A percentile compares a stretch with the other conserved stretches of the same genome.
Evolutionary conservation across 352 stramenopile genomes (phyloP).

Genomic region (Thalassiosira ordinaria): DNA sequence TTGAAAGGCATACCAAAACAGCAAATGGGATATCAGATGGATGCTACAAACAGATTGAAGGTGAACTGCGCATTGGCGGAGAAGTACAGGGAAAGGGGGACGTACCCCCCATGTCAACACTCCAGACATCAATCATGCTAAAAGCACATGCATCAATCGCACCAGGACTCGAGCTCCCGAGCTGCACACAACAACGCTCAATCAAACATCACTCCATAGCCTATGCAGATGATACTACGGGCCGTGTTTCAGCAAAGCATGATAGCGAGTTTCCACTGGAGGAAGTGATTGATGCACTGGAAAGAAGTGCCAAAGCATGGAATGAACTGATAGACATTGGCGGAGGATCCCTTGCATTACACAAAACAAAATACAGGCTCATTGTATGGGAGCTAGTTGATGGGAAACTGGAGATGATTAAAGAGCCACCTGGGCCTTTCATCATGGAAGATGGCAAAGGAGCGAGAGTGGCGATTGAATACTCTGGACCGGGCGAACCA

Average conservation of each 20-base stretch:
- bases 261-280: neutral
- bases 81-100: neutral
- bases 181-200: neutral
- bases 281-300: neutral
- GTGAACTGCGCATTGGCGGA: neutral
- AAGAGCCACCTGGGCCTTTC: neutral
- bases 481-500: constrained; percentile 7
- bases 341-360: constrained; percentile 10
- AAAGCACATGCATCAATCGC: neutral
- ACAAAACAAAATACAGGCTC: constrained; percentile 32
- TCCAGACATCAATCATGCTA: neutral
- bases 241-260: neutral
- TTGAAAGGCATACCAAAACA: neutral
- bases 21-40: neutral
- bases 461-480: neutral
- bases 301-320: constrained; percentile 13
- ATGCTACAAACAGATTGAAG: neutral
- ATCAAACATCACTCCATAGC: neutral
- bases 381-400: constrained; percentile 12
- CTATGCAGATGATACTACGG: neutral
- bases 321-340: constrained; percentile 9
- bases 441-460: constrained; percentile 23
- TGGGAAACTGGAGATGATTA: constrained; percentile 4
- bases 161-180: neutral
- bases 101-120: neutral